Conservation (phyloP, 129 eudicot genomes). For the Pulicaria dysenterica region DNA sequence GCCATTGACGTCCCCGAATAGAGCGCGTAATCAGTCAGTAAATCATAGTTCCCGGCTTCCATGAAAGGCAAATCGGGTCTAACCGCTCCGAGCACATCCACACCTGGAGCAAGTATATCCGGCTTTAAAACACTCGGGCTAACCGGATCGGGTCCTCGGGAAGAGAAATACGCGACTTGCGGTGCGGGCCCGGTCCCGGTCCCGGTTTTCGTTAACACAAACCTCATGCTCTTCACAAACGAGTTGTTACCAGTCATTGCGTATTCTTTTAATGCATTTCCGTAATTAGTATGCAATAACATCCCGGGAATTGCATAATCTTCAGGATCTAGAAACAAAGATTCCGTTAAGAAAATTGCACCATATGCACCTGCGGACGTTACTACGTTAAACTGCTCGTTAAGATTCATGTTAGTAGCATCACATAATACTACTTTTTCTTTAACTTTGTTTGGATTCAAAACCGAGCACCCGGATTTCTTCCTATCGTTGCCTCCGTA, state of each 20-base stretch:
- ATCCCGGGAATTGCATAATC: conserved; percentile 23
- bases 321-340: conserved; percentile 7
- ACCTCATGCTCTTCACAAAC: conserved; percentile 36
- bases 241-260: conserved; percentile 25
- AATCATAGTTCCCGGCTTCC: conserved; percentile 17
- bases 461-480: not conserved
- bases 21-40: conserved; percentile 40
- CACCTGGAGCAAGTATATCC: conserved; percentile 62
- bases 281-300: conserved; percentile 22
- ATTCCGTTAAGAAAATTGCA: conserved; percentile 35
- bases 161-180: conserved; percentile 41
- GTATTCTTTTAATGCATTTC: conserved; percentile 29
- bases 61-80: conserved; percentile 38
- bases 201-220: conserved; percentile 40
- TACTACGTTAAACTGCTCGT: conserved; percentile 8
- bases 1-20: conserved; percentile 59
- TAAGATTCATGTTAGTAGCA: not conserved
- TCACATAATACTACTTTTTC: conserved; percentile 42
- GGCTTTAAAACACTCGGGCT: conserved; percentile 49
- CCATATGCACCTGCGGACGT: conserved; percentile 28
- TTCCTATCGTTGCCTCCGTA: conserved; percentile 22
- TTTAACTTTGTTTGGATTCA: conserved; percentile 22
- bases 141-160: conserved; percentile 49
- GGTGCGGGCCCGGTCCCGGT: conserved; percentile 50
- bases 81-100: conserved; percentile 45